Conservation (phyloP, 2,329 filamentous ascomycete genomes). For the Alternaria postmessia region DNA sequence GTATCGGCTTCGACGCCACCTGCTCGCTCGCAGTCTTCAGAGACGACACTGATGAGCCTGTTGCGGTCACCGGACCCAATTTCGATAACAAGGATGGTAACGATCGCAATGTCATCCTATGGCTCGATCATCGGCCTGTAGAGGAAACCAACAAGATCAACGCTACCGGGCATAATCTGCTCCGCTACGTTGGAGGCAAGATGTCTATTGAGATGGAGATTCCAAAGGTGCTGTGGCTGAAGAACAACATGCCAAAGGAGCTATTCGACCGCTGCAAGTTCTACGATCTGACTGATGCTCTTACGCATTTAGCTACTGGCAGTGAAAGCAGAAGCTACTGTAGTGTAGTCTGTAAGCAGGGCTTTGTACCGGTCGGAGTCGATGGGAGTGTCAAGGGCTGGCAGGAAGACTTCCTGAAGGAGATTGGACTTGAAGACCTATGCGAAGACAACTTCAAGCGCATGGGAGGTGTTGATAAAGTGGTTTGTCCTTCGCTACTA, state of each 20-base stretch:
- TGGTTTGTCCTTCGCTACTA: slow-evolving; percentile 70
- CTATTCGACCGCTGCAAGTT: slow-evolving; percentile 95
- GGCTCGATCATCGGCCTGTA: slow-evolving; percentile 94
- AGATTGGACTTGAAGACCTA: slow-evolving; percentile 87
- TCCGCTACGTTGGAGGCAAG: slow-evolving; percentile 94
- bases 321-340: slow-evolving; percentile 93
- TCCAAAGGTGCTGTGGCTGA: slow-evolving; percentile 96
- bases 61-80: slow-evolving; percentile 87
- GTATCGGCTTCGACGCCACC: slow-evolving; percentile 98
- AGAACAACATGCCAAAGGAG: slow-evolving; percentile 95
- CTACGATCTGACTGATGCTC: slow-evolving; percentile 90
- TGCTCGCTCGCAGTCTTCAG: slow-evolving; percentile 94
- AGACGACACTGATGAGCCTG: slow-evolving; percentile 86
- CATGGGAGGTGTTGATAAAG: slow-evolving; percentile 92
- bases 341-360: slow-evolving; percentile 96
- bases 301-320: slow-evolving; percentile 93
- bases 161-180: slow-evolving; percentile 85
- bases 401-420: slow-evolving; percentile 91
- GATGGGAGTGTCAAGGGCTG: slow-evolving; percentile 97
- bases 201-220: slow-evolving; percentile 99
- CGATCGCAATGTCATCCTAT: slow-evolving; percentile 94
- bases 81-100: slow-evolving; percentile 79
- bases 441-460: slow-evolving; percentile 87
- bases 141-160: slow-evolving; percentile 95
- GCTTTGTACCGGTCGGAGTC: slow-evolving; percentile 94